Evolutionary conservation across 148 eudicot species (phyloP), one percentile per base, ranked within the genome.

Genomic region (Nyssa sinensis): DNA sequence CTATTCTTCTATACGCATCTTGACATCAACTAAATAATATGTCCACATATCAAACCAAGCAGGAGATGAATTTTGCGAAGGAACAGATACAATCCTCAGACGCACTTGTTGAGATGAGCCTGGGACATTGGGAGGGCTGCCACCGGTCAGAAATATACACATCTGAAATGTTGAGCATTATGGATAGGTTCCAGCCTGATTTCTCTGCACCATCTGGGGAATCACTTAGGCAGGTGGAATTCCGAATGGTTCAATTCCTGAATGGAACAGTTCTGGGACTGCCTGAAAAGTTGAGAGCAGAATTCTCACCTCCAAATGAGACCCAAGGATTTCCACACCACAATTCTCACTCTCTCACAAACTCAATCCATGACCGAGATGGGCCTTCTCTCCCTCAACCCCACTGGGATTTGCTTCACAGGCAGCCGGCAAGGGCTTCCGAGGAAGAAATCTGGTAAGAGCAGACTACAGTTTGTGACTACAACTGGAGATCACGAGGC

Each of bases 61-160:
- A 95, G 98, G 98, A 95, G 84, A 83, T 89, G 82, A 91, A 82
- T 53, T 81, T 95, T 62, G 81, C 85, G 0, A 96, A 90, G 79
- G 88, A 92, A 77, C 90, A 84, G 67, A 86, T 95, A 85, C 96
- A 86, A 49, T 76, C 90, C 13, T 82, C 86, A 9, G 98, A 95
- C 41, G 93, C 96, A 67, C 86, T 95, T 24, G 32, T 83, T 24
- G 98, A 95, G 67, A 90, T 95, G 90, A 95, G 97, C 83, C 93
- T 86, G 67, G 98, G 98, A 31, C 92, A 87, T 44, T 95, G 98
- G 98, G 98, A 95, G 80, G 98, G 96, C 29, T 88, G 91, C 84
- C 86, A 83, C 28, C 84, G 86, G 33, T 87, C 97, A 24, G 97
- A 95, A 59, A 84, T 89, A 72, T 88, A 87, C 81, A 90, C 98